Conservation (phyloP, 2,329 filamentous ascomycete species). For the Scedosporium apiospermum region DNA sequence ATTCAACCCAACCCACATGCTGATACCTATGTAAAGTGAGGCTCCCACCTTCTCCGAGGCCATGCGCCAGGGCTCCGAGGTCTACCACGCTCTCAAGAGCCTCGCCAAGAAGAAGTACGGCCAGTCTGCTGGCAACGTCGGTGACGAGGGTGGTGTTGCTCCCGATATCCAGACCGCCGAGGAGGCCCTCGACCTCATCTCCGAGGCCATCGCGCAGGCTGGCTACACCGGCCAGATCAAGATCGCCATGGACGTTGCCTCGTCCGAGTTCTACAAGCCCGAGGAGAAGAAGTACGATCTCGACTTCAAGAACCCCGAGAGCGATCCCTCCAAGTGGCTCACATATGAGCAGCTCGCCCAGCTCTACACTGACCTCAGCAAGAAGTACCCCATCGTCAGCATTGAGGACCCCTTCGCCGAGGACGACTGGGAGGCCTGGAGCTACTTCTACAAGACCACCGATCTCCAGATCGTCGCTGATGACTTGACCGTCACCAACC, state of each 20-base stretch:
- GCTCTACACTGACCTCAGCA: constrained; percentile 75
- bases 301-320: constrained; percentile 99
- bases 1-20: background rate
- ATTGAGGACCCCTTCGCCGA: constrained; percentile 99
- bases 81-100: constrained; percentile 95
- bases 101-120: constrained; percentile 99
- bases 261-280: constrained; percentile 98
- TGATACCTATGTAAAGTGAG: constrained; percentile 37
- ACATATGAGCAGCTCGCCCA: constrained; percentile 95
- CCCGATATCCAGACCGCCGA: constrained; percentile 96
- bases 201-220: constrained; percentile 84
- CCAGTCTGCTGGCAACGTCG: constrained; percentile 96
- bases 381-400: constrained; percentile 97
- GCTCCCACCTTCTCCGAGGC: constrained; percentile 91
- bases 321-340: constrained; percentile 93
- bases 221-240: constrained; percentile 95
- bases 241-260: constrained; percentile 98
- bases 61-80: constrained; percentile 91
- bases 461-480: constrained; percentile 98
- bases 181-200: constrained; percentile 95
- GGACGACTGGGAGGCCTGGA: constrained; percentile 99
- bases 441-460: constrained; percentile 99
- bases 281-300: constrained; percentile 99
- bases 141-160: constrained; percentile 98
- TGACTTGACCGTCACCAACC: constrained; percentile 98